These are phyloP conservation scores for Prunus yedoensis DNA, from an alignment of 331 rosid genomes.

Conservation along the genomic window DNA sequence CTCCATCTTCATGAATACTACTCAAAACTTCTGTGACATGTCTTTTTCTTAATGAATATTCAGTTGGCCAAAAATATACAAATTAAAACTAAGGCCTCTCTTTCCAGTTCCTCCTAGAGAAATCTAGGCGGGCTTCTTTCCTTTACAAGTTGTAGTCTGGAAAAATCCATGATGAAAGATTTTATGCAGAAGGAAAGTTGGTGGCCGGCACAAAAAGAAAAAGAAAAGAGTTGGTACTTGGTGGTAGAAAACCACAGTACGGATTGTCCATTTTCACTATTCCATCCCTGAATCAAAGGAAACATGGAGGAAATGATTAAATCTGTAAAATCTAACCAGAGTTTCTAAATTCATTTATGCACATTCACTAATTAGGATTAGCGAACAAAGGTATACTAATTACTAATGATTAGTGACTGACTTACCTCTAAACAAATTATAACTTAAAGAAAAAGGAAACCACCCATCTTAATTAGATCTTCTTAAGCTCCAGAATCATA, in stretches of 20 bases:
- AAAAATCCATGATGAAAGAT: not conserved
- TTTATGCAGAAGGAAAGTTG: not conserved
- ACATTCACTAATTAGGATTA: not conserved
- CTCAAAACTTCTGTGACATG: too few species aligned
- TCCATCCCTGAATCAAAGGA: too few species aligned
- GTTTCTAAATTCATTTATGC: not conserved
- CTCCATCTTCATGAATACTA: too few species aligned
- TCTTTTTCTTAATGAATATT: too few species aligned
- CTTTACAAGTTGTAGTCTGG: not conserved
- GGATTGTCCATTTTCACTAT: too few species aligned
- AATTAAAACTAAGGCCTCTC: too few species aligned
- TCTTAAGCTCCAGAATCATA: not conserved
- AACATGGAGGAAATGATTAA: not conserved
- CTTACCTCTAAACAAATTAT: not conserved
- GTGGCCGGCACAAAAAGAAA: not conserved
- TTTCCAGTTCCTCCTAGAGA: not conserved
- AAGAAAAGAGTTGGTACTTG: too few species aligned
- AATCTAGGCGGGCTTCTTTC: not conserved
- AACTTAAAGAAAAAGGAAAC: not conserved
- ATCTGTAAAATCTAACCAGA: not conserved
- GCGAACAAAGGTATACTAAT: not conserved
- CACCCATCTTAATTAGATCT: not conserved
- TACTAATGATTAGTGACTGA: not conserved
- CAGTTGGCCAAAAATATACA: too few species aligned
- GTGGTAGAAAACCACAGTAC: too few species aligned